Evolutionary conservation across 2,329 filamentous ascomycete species (phyloP).

Genomic region (Fusarium newnesense): DNA sequence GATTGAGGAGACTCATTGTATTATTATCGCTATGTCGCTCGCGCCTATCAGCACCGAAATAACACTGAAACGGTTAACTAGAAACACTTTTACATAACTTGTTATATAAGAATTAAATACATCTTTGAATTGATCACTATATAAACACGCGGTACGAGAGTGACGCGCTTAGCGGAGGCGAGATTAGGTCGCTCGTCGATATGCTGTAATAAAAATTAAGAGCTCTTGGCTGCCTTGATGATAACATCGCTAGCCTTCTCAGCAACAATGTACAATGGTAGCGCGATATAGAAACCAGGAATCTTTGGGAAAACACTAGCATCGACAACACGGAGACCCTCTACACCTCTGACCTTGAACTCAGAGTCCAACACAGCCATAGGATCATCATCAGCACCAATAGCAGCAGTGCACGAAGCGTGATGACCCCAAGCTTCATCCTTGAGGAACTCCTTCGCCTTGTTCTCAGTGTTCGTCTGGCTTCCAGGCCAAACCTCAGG

Average conservation of each 20-base stretch:
- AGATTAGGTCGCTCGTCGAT: neutral
- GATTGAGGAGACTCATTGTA: neutral
- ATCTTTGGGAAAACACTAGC: constrained; percentile 61
- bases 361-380: constrained; percentile 59
- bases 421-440: constrained; percentile 50
- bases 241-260: constrained; percentile 64
- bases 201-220: neutral
- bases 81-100: neutral
- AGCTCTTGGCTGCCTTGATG: constrained; percentile 40
- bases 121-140: fast-evolving
- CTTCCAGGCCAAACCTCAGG: constrained; percentile 49
- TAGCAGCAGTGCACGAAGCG: constrained; percentile 47
- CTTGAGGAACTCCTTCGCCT: constrained; percentile 39
- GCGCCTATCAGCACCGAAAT: neutral
- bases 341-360: constrained; percentile 66
- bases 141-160: too few species aligned
- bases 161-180: neutral
- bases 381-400: constrained; percentile 46
- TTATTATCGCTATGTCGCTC: too few species aligned
- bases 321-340: constrained; percentile 69
- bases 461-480: constrained; percentile 50
- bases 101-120: neutral
- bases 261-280: constrained; percentile 53
- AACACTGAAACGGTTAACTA: neutral
- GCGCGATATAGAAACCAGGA: constrained; percentile 34